Base-by-base conservation (phyloP, 176 grass and related monocot species). In the Cenchrus fungigraminus region DNA sequence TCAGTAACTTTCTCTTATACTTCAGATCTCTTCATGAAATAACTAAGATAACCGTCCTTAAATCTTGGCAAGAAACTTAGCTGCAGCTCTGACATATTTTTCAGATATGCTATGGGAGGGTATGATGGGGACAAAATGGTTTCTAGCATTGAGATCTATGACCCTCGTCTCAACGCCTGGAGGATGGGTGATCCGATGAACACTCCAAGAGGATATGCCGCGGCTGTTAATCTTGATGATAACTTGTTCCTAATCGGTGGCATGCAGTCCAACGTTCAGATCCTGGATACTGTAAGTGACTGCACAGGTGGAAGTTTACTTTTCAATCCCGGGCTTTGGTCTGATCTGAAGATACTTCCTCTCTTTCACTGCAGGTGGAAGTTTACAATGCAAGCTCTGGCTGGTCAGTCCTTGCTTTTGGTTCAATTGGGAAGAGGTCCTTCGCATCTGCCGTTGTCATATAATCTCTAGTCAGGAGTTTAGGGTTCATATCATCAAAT, bases 41-140 rank as follows among this genome's bases (percentile, higher is more conserved):
- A 13, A 63, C 46, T 9, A 71, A 28, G 45, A 64, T 2, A 12
- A 45, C 74, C n/a, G 12, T 68, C 8, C 74, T 75, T 83, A 68
- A 74, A 62, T 74, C 43, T 74, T 75, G 5, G 2, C 44, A 83
- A 83, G 10, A 73, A 87, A 34, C 16, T 87, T 73, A 87, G 50
- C 31, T 68, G 22, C 20, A 45, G 2, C 6, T 31, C 83, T 68
- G 22, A 74, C 15, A 61, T 74, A 15, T 52, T 63, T 64, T 78
- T 78, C 86, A 98, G 93, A 56, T 92, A 95, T 82, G 93, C 89
- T 14, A 65, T 92, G 29, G 96, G 96, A 82, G 96, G 96, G 6
- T 94, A 80, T 73, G 65, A 95, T 61, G 93, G 91, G 12, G 74
- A 70, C 5, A 57, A 78, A 34, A 92, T 94, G 91, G 86, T 94